Conservation (phyloP, 768 basidiomycete species). For the Tricholoma terreum region DNA sequence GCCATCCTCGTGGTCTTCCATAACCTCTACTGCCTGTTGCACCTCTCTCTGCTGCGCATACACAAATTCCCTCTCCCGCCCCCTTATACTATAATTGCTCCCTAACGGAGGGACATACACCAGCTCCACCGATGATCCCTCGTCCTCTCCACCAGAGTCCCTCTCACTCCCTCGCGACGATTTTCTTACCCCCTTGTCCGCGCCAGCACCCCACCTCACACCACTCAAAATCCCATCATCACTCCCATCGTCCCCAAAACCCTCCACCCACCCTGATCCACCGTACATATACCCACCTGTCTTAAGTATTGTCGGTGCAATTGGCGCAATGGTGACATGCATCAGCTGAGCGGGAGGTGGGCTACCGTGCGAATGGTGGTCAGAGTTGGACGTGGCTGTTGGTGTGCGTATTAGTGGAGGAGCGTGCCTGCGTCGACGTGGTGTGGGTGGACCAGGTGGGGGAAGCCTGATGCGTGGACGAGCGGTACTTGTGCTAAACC, state of each 20-base stretch:
- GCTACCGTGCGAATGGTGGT: slow-evolving; percentile 1
- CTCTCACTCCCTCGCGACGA: slow-evolving; percentile 21
- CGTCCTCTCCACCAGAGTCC: slow-evolving; percentile 27
- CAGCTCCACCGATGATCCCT: slow-evolving; percentile 57
- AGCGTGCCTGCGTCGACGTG: slow-evolving; percentile 15
- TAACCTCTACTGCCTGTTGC: slow-evolving; percentile 20
- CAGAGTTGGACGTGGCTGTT: background rate
- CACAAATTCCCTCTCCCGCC: slow-evolving; percentile 19
- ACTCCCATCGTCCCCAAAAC: slow-evolving; percentile 46
- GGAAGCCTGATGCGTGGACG: slow-evolving; percentile 18
- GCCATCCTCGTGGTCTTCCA: slow-evolving; percentile 23
- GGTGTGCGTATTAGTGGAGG: slow-evolving; percentile 27
- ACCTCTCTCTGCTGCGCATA: slow-evolving; percentile 18
- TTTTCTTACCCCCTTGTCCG: slow-evolving; percentile 14
- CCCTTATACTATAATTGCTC: slow-evolving; percentile 31
- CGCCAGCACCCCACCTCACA: slow-evolving; percentile 14
- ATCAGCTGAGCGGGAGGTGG: slow-evolving; percentile 5
- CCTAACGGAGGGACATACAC: slow-evolving; percentile 64
- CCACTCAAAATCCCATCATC: slow-evolving; percentile 21
- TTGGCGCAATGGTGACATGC: slow-evolving; percentile 46
- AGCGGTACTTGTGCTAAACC: slow-evolving; percentile 18
- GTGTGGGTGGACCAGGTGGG: slow-evolving; percentile 34
- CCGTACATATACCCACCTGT: slow-evolving; percentile 55
- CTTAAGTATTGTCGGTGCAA: slow-evolving; percentile 79
- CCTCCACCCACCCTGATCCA: slow-evolving; percentile 41